Evolutionary conservation across 345 rosid genomes (phyloP).

Genomic region (Gossypioides kirkii): DNA sequence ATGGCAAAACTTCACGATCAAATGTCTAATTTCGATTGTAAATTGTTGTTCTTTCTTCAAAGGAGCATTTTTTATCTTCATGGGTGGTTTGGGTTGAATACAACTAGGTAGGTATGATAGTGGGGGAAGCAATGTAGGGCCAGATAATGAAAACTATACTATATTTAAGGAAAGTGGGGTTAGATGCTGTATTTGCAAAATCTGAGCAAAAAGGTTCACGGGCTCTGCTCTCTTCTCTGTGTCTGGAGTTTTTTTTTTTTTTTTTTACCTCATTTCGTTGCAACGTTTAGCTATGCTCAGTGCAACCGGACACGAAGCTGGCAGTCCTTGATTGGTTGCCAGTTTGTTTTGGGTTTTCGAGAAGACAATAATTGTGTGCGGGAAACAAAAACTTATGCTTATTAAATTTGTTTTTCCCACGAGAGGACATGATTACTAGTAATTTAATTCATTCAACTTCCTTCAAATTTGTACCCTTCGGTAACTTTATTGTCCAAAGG

Average conservation of each 20-base stretch:
- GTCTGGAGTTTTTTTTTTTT: neutral
- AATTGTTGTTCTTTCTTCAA: neutral
- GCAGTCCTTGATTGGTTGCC: neutral
- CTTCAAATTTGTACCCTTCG: neutral
- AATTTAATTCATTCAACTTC: neutral
- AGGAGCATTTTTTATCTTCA: neutral
- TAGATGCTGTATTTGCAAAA: neutral
- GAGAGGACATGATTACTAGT: neutral
- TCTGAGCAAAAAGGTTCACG: constrained; percentile 10
- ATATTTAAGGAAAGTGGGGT: constrained; percentile 1
- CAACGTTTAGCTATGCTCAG: neutral
- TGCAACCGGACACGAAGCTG: neutral
- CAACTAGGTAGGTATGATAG: neutral
- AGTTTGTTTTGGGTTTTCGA: neutral
- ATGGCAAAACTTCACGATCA: neutral
- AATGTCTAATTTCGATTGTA: neutral
- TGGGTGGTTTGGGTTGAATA: neutral
- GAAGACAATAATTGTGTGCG: neutral
- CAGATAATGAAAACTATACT: neutral
- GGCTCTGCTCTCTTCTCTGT: neutral
- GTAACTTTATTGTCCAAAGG: neutral
- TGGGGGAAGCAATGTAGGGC: neutral
- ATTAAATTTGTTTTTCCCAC: neutral
- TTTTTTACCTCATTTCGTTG: neutral
- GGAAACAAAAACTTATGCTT: neutral